Evolutionary conservation across 169 alveolate species (phyloP), one percentile per base, ranked within the genome.

Genomic region (Cryptosporidium parvum): DNA sequence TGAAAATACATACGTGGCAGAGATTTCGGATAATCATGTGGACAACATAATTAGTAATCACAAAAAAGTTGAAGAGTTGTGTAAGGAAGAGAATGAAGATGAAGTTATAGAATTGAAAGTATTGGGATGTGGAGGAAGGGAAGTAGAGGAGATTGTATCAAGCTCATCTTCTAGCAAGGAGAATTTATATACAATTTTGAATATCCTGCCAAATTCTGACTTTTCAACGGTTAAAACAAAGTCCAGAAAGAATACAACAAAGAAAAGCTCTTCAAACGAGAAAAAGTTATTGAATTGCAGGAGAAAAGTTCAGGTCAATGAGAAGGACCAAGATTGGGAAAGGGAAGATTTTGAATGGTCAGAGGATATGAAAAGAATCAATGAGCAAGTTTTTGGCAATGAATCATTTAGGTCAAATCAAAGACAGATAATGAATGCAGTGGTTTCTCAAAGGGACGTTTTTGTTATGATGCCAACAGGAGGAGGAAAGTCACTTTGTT

Each of bases 391-490:
- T 10, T 93, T 93, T 85, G 94, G 93, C 26, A 92, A 94, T 71
- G 69, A 92, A 56, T 85, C 93, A 31, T 97, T 95, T 91, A 87
- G 97, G 52, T 96, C 95, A 65, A 96, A 95, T 68, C 98, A 98
- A 94, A 86, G 96, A 72, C 98, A 96, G 87, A 96, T 96, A 37
- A 97, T 98, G 42, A 97, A 97, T 91, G 98, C 99, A 37, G 95
- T 96, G n/a, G 86, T 96, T 67, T 91, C 95, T 16, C 93, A 94
- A 58, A 87, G 95, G 56, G 99, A 98, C 86, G 98, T 97, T 29
- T 94, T 98, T 86, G 97, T 97, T 16, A 95, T 98, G 86, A 97
- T 98, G 96, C 99, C 99, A n/a, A 98, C 99, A 9, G 99, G 99
- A n/a, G 98, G 98, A 18, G 99, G 99, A 1, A 97, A 97, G 86